Evolutionary conservation across 2,329 filamentous ascomycete species (phyloP).

Genomic region (Colletotrichum salicis): DNA sequence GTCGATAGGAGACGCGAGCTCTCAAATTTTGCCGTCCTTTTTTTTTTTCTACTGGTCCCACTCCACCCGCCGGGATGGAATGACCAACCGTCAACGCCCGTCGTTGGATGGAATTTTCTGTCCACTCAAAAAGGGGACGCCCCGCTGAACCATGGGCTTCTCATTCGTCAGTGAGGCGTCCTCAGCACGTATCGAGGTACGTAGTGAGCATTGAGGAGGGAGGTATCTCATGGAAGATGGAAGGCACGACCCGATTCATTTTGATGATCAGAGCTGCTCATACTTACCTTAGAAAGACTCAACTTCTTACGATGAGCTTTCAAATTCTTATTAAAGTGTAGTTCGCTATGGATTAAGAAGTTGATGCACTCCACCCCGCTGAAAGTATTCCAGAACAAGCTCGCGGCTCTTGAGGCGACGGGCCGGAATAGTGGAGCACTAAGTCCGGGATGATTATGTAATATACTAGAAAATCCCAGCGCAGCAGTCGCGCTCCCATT

Average conservation of each 20-base stretch:
- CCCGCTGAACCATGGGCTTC: background rate
- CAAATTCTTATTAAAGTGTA: no score
- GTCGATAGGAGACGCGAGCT: conserved; percentile 19
- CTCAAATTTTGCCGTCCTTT: conserved; percentile 18
- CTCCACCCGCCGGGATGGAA: conserved; percentile 4
- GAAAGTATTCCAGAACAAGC: background rate
- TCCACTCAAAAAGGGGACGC: background rate
- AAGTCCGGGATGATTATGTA: background rate
- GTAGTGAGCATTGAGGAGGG: no score
- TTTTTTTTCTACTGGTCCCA: background rate
- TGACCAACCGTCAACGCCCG: background rate
- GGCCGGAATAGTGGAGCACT: background rate
- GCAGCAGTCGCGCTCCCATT: background rate
- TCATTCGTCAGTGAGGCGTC: background rate
- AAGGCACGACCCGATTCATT: no score
- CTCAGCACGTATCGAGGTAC: no score
- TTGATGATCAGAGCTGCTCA: no score
- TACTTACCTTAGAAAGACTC: no score
- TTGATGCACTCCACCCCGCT: background rate
- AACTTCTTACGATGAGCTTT: no score
- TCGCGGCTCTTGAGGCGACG: background rate
- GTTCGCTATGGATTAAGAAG: no score
- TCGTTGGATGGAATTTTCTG: conserved; percentile 3
- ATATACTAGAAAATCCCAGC: background rate
- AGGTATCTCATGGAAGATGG: no score